Conservation (phyloP, 192 early-diverging fungal genomes). For the Obelidium mucronatum region DNA sequence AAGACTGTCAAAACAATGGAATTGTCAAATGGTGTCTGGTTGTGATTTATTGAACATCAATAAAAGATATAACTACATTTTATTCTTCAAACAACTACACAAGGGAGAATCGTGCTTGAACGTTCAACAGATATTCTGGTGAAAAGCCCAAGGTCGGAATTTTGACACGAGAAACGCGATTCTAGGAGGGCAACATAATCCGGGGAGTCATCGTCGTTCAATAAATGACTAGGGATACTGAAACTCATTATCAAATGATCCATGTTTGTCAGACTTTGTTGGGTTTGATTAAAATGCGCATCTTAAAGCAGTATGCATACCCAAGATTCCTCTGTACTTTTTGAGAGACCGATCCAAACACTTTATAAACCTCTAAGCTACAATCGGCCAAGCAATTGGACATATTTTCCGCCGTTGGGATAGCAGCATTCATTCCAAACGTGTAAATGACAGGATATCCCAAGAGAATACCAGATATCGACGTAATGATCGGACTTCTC, state of each 20-base stretch:
- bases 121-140: no score
- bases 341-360: not conserved
- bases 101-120: no score
- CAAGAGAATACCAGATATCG: not conserved
- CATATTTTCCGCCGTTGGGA: not conserved
- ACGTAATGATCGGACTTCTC: not conserved
- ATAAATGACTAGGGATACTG: not conserved
- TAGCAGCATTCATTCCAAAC: not conserved
- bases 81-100: no score
- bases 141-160: no score
- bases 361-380: not conserved
- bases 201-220: not conserved
- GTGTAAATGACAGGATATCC: constrained; percentile 10
- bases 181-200: no score
- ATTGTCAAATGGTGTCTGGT: not conserved
- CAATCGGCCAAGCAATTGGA: not conserved
- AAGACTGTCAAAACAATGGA: constrained; percentile 6
- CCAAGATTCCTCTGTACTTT: not conserved
- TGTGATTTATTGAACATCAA: no score
- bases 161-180: no score
- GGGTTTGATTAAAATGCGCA: not conserved
- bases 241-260: not conserved
- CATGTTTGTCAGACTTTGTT: not conserved
- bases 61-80: no score
- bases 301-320: not conserved